Conservation (phyloP, 2,329 filamentous ascomycete species). For the Hymenoscyphus albidus region DNA sequence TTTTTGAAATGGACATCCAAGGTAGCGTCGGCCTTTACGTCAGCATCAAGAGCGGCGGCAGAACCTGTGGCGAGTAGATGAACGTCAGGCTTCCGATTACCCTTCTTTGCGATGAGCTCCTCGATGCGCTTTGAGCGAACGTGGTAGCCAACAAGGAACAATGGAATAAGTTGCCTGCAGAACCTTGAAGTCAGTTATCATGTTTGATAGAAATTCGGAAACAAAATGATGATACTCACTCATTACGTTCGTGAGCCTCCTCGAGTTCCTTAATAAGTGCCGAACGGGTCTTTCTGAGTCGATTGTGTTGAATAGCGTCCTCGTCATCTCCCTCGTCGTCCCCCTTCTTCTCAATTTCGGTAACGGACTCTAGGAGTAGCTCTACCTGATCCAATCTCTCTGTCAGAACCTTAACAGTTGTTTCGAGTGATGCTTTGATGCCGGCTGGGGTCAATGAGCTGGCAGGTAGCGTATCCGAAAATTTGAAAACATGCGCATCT, state of each 20-base stretch:
- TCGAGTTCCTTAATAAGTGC: neutral
- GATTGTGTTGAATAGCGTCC: neutral
- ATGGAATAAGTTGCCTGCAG: constrained; percentile 5
- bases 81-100: neutral
- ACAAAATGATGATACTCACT: neutral
- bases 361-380: neutral
- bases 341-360: neutral
- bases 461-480: neutral
- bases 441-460: neutral
- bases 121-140: constrained; percentile 5
- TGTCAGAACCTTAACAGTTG: neutral
- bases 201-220: no score
- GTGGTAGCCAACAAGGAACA: constrained; percentile 10
- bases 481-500: neutral
- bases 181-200: no score
- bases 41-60: neutral
- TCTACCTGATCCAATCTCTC: constrained; percentile 9
- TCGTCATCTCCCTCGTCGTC: neutral
- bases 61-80: neutral
- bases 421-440: neutral
- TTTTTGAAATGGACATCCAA: constrained; percentile 8
- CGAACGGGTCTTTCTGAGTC: neutral
- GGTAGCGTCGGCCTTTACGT: constrained; percentile 11
- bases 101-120: neutral
- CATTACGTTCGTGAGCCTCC: constrained; percentile 3